A percentile compares a stretch with the other conserved stretches of the same genome.
Evolutionary conservation across 805 yeast genomes (phyloP).

Genomic region (Candida sithepensis): DNA sequence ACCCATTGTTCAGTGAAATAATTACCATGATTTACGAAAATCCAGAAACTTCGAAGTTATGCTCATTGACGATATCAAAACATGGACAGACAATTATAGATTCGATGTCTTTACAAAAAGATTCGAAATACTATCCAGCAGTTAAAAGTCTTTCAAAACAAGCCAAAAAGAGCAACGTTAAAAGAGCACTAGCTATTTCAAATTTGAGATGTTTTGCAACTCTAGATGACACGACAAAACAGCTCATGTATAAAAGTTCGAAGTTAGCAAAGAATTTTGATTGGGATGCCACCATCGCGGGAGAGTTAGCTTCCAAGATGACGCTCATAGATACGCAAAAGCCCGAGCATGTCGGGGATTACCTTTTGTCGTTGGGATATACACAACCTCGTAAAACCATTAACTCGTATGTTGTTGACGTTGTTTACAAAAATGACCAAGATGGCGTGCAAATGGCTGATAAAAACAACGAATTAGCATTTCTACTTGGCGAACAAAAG

Average conservation of each 20-base stretch:
- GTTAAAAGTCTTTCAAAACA: constrained; percentile 58
- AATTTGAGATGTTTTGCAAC: constrained; percentile 63
- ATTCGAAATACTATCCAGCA: constrained; percentile 76
- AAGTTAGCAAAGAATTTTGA: constrained; percentile 29
- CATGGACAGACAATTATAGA: constrained; percentile 64
- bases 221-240: constrained; percentile 35
- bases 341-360: constrained; percentile 56
- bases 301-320: constrained; percentile 70
- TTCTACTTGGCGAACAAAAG: constrained; percentile 74
- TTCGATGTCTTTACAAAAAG: constrained; percentile 51
- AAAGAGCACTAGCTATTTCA: constrained; percentile 75
- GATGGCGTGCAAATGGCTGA: constrained; percentile 31
- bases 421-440: constrained; percentile 51
- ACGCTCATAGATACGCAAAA: constrained; percentile 44
- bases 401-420: constrained; percentile 62
- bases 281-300: constrained; percentile 85
- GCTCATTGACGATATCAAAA: constrained; percentile 53
- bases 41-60: constrained; percentile 41
- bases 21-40: constrained; percentile 51
- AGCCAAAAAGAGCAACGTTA: constrained; percentile 52
- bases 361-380: constrained; percentile 53
- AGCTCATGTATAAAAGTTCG: constrained; percentile 15
- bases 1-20: constrained; percentile 42
- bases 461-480: constrained; percentile 72
- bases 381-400: constrained; percentile 42